Base-by-base conservation (phyloP, 2,329 filamentous ascomycete species). In the Verticillium nonalfalfae region DNA sequence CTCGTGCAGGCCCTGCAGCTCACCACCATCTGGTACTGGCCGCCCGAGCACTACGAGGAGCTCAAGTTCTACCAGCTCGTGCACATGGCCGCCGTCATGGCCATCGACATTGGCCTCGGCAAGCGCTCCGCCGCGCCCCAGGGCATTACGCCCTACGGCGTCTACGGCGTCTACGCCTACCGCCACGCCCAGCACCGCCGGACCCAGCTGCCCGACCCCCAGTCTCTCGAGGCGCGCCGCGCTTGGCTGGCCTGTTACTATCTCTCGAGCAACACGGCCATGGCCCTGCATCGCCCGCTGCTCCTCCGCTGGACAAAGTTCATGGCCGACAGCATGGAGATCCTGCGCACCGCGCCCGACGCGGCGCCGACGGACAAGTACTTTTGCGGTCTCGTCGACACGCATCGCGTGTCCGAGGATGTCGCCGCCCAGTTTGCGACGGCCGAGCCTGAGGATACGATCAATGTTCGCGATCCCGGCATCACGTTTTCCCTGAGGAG, bases 1-100 rank as follows among this genome's bases (percentile, higher is more conserved):
- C 79, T 96, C 7, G 85, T 96, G 9, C 93, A 97, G 75, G 85
- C 90, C 1, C 77, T 96, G 50, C 83, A 91, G 62, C 78, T 96
- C 3, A 81, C 86, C 7, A 86, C 88, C n/a, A 83, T 93, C 21
- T 96, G 92, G 90, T 96, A 96, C 72, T 87, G 87, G 72, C 91
- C 91, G 15, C 92, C 92, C 0, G 88, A 94, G 66, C 84, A 90
- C 68, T 90, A 90, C 62, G 91, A 96, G 69, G 90, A 95, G 75
- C 85, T 94, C 69, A 95, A 95, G 71, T 96, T 95, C 72, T 96
- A 95, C 75, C 90, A 94, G 76, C 83, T 95, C 66, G 86, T 92
- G 56, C 91, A 96, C 72, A 86, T 91, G 70, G 89, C 90, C 2
- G 88, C 88, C 57, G 84, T 91, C 67, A 91, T 96, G 87, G 89